These are phyloP conservation scores for Penicillium sp. DNA, from an alignment of 2,329 filamentous ascomycete species.

Conservation along the genomic window DNA sequence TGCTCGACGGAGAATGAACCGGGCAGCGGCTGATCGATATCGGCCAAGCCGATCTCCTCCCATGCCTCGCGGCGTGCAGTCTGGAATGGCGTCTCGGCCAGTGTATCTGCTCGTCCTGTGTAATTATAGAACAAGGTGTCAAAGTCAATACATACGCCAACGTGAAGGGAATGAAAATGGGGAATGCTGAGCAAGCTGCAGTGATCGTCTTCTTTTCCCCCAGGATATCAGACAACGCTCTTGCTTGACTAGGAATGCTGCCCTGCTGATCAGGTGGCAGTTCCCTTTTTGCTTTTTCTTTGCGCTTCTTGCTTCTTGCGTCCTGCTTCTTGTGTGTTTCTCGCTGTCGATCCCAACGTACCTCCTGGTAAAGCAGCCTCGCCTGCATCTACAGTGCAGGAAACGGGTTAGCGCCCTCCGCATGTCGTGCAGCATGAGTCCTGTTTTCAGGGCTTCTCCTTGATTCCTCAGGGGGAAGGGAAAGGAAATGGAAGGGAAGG, in stretches of 20 bases:
- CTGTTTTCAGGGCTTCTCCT: constrained; percentile 11
- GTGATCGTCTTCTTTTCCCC: constrained; percentile 5
- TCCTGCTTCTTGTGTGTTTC: not conserved
- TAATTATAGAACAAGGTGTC: not conserved
- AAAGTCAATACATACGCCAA: not conserved
- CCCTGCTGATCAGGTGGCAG: constrained; percentile 2
- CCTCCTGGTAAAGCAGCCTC: constrained; percentile 87
- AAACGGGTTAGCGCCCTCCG: constrained; percentile 17
- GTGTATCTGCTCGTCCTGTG: constrained; percentile 61
- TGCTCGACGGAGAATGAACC: constrained; percentile 83
- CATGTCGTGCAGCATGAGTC: constrained; percentile 23
- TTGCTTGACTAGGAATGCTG: not conserved
- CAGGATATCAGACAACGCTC: not conserved
- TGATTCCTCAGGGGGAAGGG: not conserved
- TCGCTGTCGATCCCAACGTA: constrained; percentile 52
- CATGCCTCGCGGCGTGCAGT: constrained; percentile 87
- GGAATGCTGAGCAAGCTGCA: not conserved
- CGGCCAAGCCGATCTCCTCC: constrained; percentile 89
- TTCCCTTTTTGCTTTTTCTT: not conserved
- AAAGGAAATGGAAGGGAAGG: constrained; percentile 4
- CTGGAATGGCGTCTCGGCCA: constrained; percentile 66
- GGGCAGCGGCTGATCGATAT: constrained; percentile 70
- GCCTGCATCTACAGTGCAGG: constrained; percentile 61
- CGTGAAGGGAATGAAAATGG: not conserved
- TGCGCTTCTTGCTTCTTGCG: constrained; percentile 17